Percentiles rank a stretch among this genome's conserved stretches.
Conservation (phyloP, 495 filamentous ascomycete genomes). For the Penicillium cinerascens region DNA sequence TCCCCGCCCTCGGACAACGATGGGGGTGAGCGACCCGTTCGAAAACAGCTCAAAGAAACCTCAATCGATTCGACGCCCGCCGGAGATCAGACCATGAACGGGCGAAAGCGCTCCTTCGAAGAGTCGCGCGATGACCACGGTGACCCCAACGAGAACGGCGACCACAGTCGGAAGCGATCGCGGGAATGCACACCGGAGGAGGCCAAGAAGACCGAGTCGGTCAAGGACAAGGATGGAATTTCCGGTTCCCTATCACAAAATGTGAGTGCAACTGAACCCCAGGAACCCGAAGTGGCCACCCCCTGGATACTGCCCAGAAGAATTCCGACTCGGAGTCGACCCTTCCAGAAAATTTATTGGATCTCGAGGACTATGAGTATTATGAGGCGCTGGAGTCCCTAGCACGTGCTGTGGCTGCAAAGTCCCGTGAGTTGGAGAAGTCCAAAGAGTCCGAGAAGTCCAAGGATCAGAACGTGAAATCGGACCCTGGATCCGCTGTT, state of each 20-base stretch:
- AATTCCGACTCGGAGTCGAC: too few relatives aligned
- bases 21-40: slow-evolving; percentile 54
- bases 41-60: slow-evolving; percentile 60
- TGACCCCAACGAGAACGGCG: slow-evolving; percentile 20
- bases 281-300: too few relatives aligned
- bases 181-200: slow-evolving; percentile 34
- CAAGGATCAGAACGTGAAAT: too few relatives aligned
- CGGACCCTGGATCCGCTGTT: too few relatives aligned
- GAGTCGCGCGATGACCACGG: slow-evolving; percentile 27
- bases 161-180: slow-evolving; percentile 43
- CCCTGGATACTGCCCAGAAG: too few relatives aligned
- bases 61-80: slow-evolving; percentile 41
- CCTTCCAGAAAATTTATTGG: too few relatives aligned
- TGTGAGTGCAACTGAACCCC: slow-evolving; percentile 13
- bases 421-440: too few relatives aligned
- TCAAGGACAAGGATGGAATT: not conserved
- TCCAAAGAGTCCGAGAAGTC: too few relatives aligned
- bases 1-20: slow-evolving; percentile 45
- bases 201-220: not conserved
- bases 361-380: too few relatives aligned
- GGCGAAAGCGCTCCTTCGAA: slow-evolving; percentile 58
- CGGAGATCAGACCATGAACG: slow-evolving; percentile 20
- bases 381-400: too few relatives aligned
- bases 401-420: too few relatives aligned
- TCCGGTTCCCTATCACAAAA: slow-evolving; percentile 4